Conservation (phyloP, 1,284 basidiomycete species). For the Rhodofomes roseus region DNA sequence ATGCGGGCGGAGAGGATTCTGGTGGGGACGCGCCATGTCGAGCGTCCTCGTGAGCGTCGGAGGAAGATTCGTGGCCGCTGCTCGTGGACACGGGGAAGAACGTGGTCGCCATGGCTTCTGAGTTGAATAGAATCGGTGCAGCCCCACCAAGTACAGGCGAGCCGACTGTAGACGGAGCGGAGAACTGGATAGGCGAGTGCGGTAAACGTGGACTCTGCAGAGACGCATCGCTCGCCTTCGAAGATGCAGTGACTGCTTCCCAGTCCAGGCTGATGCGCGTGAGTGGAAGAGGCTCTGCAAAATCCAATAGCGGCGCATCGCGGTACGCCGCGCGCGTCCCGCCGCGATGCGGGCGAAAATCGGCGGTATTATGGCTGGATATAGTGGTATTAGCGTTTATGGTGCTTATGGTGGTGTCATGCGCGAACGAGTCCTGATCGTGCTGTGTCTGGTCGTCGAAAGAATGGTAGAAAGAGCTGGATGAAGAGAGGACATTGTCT, state of each 20-base stretch:
- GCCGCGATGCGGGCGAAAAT: background rate
- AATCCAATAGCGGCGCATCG: conserved; percentile 1
- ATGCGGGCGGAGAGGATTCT: conserved; percentile 9
- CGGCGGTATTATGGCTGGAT: background rate
- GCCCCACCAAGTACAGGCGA: background rate
- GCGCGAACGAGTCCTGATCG: background rate
- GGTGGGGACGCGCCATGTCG: conserved; percentile 2
- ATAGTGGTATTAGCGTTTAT: conserved; percentile 1
- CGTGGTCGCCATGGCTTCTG: conserved; percentile 12
- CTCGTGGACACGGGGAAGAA: conserved; percentile 5
- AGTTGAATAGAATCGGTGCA: background rate
- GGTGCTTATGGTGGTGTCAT: conserved; percentile 2
- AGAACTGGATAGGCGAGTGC: background rate
- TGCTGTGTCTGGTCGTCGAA: background rate
- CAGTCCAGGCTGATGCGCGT: conserved; percentile 1
- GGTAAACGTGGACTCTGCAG: background rate
- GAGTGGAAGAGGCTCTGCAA: conserved; percentile 1
- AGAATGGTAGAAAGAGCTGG: background rate
- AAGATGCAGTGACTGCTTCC: background rate
- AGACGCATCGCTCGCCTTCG: background rate
- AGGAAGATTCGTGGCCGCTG: conserved; percentile 14
- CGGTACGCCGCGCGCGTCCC: background rate
- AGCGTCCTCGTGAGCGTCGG: conserved; percentile 9
- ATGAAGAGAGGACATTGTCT: background rate
- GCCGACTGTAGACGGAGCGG: background rate